Evolutionary conservation across 2,329 filamentous ascomycete genomes (phyloP), one percentile per base, ranked within the genome.

Genomic region (Colletotrichum aenigma): DNA sequence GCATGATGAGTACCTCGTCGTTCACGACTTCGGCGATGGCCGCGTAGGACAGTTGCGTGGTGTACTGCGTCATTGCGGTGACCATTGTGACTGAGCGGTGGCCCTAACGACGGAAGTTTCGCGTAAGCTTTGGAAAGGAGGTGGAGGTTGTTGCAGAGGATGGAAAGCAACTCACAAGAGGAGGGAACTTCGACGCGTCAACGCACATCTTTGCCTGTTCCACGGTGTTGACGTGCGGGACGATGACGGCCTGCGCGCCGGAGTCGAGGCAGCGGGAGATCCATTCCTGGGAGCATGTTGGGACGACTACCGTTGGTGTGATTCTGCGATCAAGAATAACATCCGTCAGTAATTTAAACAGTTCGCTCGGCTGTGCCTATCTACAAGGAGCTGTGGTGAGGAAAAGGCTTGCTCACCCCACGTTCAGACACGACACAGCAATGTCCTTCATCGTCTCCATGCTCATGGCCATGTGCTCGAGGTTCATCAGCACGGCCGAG

Each of bases 221-320:
- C 6, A 84, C 86, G 7, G 83, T 89, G 78, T 86, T 85, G 74
- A 87, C 83, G 62, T 85, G 83, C 4, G 88, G 88, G 0, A 90
- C 87, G 73, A 90, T 85, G 74, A 90, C 84, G 15, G 87, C 88
- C 66, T 90, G 88, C 58, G 88, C 87, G 43, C 88, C 88, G 56
- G 86, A 85, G 73, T 90, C 88, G 36, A 89, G 82, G n/a, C 88
- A 88, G 21, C 88, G 74, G 2, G 71, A 73, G 28, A 73, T 73
- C 71, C 71, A 73, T 30, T 73, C 71, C 1, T 56, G 71, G 7
- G 71, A 36, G 32, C 71, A 73, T 8, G 71, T 73, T 6, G 71
- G 71, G 2, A 73, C 66, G 21, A 73, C 71, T 4, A 70, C 66
- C 0, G 71, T 70, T 0, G 71, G 66, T 0, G 71, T 73, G 21